Evolutionary conservation across 805 yeast genomes (phyloP).

Genomic region (Maudiozyma turicensis): DNA sequence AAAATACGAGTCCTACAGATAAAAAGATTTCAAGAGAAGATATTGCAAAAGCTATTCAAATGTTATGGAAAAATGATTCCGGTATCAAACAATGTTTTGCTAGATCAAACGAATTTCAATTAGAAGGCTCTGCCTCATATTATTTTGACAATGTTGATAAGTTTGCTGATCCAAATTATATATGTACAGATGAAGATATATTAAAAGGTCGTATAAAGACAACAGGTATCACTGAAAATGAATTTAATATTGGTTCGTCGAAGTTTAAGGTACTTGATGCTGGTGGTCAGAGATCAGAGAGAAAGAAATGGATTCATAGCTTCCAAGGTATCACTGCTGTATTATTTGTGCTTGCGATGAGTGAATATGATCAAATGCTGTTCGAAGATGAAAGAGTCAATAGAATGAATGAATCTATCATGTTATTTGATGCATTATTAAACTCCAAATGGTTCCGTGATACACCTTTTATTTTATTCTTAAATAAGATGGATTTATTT

Average conservation of each 20-base stretch:
- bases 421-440: constrained; percentile 71
- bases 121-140: constrained; percentile 74
- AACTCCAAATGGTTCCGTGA: constrained; percentile 77
- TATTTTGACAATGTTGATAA: constrained; percentile 66
- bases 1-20: constrained; percentile 3
- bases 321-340: constrained; percentile 86
- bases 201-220: constrained; percentile 88
- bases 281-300: constrained; percentile 89
- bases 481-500: constrained; percentile 81
- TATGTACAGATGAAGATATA: constrained; percentile 75
- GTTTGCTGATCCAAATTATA: constrained; percentile 54
- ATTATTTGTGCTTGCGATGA: constrained; percentile 76
- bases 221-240: constrained; percentile 87
- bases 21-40: constrained; percentile 32
- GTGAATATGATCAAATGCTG: constrained; percentile 86
- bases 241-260: constrained; percentile 56
- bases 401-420: constrained; percentile 83
- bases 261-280: constrained; percentile 81
- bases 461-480: constrained; percentile 81
- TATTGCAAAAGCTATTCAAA: constrained; percentile 60
- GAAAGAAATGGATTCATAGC: constrained; percentile 91
- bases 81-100: constrained; percentile 55
- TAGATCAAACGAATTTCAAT: constrained; percentile 67
- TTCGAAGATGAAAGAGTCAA: constrained; percentile 86
- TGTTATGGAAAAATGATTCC: constrained; percentile 59